Evolutionary conservation across 139 green algal species (phyloP).

Genomic region (Haematococcus lacustris): DNA sequence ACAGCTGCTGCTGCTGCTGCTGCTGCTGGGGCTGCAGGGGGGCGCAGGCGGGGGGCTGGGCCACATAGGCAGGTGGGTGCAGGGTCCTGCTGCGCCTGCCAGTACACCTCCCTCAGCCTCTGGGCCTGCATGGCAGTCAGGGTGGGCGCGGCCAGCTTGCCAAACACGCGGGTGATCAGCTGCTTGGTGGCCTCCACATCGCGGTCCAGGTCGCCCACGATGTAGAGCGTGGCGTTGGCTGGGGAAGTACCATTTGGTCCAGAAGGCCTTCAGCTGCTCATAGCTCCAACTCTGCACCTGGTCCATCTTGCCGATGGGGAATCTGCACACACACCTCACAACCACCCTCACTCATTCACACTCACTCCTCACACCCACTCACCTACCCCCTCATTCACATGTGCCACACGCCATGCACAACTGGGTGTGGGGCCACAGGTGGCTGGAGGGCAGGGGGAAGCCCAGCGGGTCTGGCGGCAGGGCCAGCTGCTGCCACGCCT

Average conservation of each 20-base stretch:
- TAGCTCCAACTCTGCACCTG: constrained; percentile 84
- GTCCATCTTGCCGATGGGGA: constrained; percentile 95
- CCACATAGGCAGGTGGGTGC: background rate
- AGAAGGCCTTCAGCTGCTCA: constrained; percentile 74
- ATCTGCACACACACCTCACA: too few species aligned
- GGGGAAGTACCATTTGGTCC: constrained; percentile 91
- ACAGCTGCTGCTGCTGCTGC: too few species aligned
- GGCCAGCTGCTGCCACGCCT: too few species aligned
- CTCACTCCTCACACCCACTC: too few species aligned
- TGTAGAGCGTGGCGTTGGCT: constrained; percentile 93
- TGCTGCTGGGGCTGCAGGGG: background rate
- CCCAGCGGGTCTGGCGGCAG: too few species aligned
- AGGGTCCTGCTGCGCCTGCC: constrained; percentile 6
- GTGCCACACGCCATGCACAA: too few species aligned
- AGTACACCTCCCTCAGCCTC: background rate
- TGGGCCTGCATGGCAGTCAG: constrained; percentile 1
- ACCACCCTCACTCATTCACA: too few species aligned
- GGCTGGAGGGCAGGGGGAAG: too few species aligned
- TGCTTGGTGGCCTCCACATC: constrained; percentile 32
- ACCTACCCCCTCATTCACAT: too few species aligned
- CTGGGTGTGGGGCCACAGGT: too few species aligned
- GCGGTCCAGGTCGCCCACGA: constrained; percentile 87
- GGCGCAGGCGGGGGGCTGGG: constrained; percentile 3
- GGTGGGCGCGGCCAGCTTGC: background rate
- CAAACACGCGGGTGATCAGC: constrained; percentile 43